Percentiles rank a stretch among this genome's conserved stretches.
Evolutionary conservation across 441 rosid species (phyloP).

Genomic region (Arabidopsis lyrata): DNA sequence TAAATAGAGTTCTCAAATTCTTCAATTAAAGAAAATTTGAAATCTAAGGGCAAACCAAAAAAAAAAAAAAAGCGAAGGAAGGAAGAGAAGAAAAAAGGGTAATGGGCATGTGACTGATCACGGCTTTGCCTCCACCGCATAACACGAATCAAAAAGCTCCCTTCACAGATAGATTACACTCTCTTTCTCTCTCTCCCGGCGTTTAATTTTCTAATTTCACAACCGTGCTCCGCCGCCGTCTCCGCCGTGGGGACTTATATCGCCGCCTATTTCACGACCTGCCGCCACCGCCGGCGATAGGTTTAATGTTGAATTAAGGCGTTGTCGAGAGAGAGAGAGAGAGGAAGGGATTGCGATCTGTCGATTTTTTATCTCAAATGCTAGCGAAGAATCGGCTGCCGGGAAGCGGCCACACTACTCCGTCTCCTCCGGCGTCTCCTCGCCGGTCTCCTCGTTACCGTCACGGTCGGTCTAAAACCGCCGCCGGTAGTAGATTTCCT

Average conservation of each 20-base stretch:
- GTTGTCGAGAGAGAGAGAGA: constrained; percentile 5
- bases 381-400: constrained; percentile 80
- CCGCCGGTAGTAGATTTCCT: constrained; percentile 56
- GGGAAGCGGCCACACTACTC: constrained; percentile 90
- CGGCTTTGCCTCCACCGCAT: constrained; percentile 43
- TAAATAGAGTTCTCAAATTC: not conserved
- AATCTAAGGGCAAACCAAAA: constrained; percentile 24
- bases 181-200: constrained; percentile 34
- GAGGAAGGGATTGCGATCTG: constrained; percentile 20
- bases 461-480: constrained; percentile 59
- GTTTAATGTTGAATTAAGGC: constrained; percentile 33
- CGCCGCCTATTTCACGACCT: constrained; percentile 15
- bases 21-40: constrained; percentile 21
- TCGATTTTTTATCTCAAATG: constrained; percentile 56
- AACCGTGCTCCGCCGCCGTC: not conserved
- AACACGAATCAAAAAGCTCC: constrained; percentile 6
- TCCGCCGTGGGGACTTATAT: constrained; percentile 3
- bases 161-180: not conserved
- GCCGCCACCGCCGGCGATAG: constrained; percentile 18
- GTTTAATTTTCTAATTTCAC: constrained; percentile 14
- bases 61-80: constrained; percentile 14
- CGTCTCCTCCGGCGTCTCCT: constrained; percentile 95
- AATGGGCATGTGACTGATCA: constrained; percentile 46
- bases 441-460: constrained; percentile 88
- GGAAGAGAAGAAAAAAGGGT: constrained; percentile 22